Percentiles rank a stretch among this genome's conserved stretches.
These are phyloP conservation scores for Eucalyptus marginata DNA, from an alignment of 345 rosid species.

Conservation along the genomic window DNA sequence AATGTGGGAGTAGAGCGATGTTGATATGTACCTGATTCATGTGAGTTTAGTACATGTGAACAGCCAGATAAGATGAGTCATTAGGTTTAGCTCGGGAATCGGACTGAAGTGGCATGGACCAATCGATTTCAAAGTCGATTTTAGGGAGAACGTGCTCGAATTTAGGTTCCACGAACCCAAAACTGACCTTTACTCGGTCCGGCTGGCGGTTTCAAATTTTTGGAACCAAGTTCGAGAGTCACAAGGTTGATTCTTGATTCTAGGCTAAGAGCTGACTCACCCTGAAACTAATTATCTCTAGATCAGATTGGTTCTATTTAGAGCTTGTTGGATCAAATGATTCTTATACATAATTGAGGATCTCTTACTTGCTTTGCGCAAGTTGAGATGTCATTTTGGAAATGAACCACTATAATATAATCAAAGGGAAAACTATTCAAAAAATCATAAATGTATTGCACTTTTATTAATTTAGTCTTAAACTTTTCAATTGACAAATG, in stretches of 20 bases:
- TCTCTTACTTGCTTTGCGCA: not conserved
- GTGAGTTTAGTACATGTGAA: not conserved
- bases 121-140: not conserved
- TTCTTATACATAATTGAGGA: not conserved
- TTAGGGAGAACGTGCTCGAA: not conserved
- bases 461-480: not conserved
- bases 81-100: too few relatives aligned
- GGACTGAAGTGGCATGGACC: not conserved
- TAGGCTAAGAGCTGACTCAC: fast-evolving
- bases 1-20: not conserved
- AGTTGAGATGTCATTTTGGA: not conserved
- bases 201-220: too few relatives aligned
- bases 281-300: not conserved
- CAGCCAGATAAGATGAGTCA: not conserved
- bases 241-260: not conserved
- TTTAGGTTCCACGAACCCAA: fast-evolving
- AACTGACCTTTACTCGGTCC: not conserved
- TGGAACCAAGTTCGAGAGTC: not conserved
- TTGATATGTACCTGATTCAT: not conserved
- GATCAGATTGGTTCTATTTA: not conserved
- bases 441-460: fast-evolving
- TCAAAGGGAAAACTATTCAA: not conserved
- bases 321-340: not conserved
- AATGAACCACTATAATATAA: not conserved
- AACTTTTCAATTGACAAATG: not conserved